Evolutionary conservation across 176 grass and related monocot species (phyloP).

Genomic region (maize (Zea mays)): Zm-B73-REFERENCE-NAM-5.0 NC_050097.1:30205501-30206000

Average conservation of each 20-base stretch:
- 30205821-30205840: constrained; percentile 35
- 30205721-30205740: constrained; percentile 74
- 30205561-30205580: neutral
- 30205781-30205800: constrained; percentile 57
- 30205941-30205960: constrained; percentile 34
- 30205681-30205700: neutral
- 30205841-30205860: neutral
- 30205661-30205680: neutral
- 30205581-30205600: neutral
- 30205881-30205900: constrained; percentile 57
- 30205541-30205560: neutral
- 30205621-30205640: neutral
- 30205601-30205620: too few species aligned
- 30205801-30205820: constrained; percentile 47
- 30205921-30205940: constrained; percentile 74
- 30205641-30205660: neutral
- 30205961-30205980: neutral
- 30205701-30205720: constrained; percentile 36
- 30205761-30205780: constrained; percentile 58
- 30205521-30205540: neutral
- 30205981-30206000: constrained; percentile 40
- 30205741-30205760: constrained; percentile 89
- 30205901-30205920: constrained; percentile 77
- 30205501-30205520: neutral
- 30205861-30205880: constrained; percentile 24